Percentiles rank a stretch among this genome's conserved stretches.
Evolutionary conservation across 163 green algal genomes (phyloP).

Genomic region (Coccomyxa subellipsoidea): DNA sequence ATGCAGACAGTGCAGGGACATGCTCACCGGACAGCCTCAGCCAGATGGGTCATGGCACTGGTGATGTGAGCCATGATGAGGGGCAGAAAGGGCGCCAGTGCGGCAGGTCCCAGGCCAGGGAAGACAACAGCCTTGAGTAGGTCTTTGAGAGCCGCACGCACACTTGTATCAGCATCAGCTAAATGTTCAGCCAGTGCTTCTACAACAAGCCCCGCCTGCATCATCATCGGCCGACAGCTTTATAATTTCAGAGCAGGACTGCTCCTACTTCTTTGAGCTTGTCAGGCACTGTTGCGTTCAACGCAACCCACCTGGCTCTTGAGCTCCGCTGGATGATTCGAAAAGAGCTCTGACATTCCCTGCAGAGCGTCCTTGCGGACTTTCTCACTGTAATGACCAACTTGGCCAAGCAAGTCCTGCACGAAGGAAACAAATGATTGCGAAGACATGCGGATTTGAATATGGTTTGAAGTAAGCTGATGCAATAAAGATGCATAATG

Average conservation of each 20-base stretch:
- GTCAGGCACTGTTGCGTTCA: too few species aligned
- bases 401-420: constrained; percentile 78
- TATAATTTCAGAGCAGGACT: too few species aligned
- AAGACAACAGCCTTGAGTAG: constrained; percentile 55
- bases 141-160: constrained; percentile 50
- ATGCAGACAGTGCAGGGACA: too few species aligned
- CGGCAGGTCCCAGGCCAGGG: constrained; percentile 39
- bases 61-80: constrained; percentile 77
- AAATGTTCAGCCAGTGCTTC: constrained; percentile 50
- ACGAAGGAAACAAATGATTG: not conserved
- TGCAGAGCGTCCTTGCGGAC: constrained; percentile 61
- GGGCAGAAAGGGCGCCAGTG: constrained; percentile 71
- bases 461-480: too few species aligned
- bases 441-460: not conserved
- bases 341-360: constrained; percentile 66
- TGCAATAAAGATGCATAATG: too few species aligned
- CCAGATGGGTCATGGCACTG: constrained; percentile 65
- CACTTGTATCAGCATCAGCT: constrained; percentile 55
- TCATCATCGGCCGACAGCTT: not conserved
- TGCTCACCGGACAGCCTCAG: not conserved
- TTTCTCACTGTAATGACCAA: constrained; percentile 67
- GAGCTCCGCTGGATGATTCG: constrained; percentile 40
- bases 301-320: constrained; percentile 14
- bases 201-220: constrained; percentile 34
- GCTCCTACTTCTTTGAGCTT: too few species aligned